These are phyloP conservation scores for Zea luxurians DNA, from an alignment of 176 grass and related monocot genomes.

Conservation along the genomic window DNA sequence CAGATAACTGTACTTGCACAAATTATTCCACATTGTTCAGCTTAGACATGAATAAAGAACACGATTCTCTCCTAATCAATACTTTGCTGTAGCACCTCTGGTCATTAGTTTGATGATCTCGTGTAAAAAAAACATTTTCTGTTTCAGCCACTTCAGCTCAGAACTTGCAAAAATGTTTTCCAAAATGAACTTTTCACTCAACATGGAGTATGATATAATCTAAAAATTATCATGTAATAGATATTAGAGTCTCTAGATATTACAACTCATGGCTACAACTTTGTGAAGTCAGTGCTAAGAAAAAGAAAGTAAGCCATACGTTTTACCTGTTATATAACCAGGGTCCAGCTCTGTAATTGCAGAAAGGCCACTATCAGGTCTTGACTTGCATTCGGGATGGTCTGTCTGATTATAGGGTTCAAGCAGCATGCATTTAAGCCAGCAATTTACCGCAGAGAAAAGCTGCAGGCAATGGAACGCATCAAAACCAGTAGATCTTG, in stretches of 20 bases:
- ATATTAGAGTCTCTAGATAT: no score
- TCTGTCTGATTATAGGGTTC: constrained; percentile 92
- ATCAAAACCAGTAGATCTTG: neutral
- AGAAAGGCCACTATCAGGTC: constrained; percentile 90
- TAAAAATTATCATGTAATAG: neutral
- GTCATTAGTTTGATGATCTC: neutral
- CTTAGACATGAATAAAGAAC: neutral
- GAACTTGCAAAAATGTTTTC: neutral
- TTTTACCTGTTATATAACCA: constrained; percentile 94
- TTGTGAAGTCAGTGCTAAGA: neutral
- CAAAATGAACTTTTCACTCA: constrained; percentile 5
- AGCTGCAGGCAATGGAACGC: constrained; percentile 48
- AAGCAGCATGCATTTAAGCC: constrained; percentile 96
- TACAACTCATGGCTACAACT: neutral
- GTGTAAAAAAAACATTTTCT: neutral
- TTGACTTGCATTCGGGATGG: constrained; percentile 91
- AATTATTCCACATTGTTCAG: neutral
- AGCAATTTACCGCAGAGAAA: constrained; percentile 93
- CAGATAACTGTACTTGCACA: neutral
- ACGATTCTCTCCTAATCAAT: neutral
- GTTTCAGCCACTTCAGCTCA: neutral
- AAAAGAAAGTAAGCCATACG: constrained; percentile 18
- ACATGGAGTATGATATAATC: neutral
- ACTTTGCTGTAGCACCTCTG: neutral
- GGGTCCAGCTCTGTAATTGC: constrained; percentile 96